Evolutionary conservation across 305 asterid genomes (phyloP).

Genomic region (Fraxinus dipetala): DNA sequence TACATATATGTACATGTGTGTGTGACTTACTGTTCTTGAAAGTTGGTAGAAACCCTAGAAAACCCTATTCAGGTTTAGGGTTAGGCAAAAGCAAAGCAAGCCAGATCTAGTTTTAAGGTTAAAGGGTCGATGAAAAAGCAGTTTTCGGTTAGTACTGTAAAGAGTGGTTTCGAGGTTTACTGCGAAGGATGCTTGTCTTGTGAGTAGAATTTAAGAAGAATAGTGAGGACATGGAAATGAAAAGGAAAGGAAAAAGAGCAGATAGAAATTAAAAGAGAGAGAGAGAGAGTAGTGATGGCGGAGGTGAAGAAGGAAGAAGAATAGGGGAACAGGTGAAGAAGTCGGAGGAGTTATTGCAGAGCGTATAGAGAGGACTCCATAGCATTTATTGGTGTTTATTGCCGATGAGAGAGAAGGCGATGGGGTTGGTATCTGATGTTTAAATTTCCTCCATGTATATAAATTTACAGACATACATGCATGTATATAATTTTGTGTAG

Average conservation of each 20-base stretch:
- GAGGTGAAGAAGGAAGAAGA: slow-evolving; percentile 2
- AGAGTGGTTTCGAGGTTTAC: slow-evolving; percentile 25
- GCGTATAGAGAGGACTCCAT: slow-evolving; percentile 73
- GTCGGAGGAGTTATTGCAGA: slow-evolving; percentile 21
- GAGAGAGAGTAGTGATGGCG: slow-evolving; percentile 7
- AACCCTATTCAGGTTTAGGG: slow-evolving; percentile 41
- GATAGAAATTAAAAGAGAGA: neutral
- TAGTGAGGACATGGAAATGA: slow-evolving; percentile 30
- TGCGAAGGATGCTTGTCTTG: slow-evolving; percentile 51
- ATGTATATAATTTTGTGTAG: slow-evolving; percentile 6
- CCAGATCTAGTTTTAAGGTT: slow-evolving; percentile 42
- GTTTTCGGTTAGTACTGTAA: slow-evolving; percentile 19
- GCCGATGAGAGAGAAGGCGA: slow-evolving; percentile 35
- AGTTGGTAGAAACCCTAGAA: slow-evolving; percentile 10
- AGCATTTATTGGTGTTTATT: slow-evolving; percentile 78
- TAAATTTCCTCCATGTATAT: slow-evolving; percentile 28
- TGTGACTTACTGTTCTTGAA: neutral
- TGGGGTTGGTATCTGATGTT: slow-evolving; percentile 41
- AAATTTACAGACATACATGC: neutral
- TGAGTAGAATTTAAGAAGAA: slow-evolving; percentile 85
- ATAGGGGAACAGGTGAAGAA: slow-evolving; percentile 17
- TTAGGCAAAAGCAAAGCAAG: slow-evolving; percentile 23
- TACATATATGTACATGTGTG: neutral
- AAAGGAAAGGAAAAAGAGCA: slow-evolving; percentile 23
- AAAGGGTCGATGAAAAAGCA: slow-evolving; percentile 25